phyloP scores from a whole-genome alignment of 139 green algal genomes.

The Ulvella scutata region DNA sequence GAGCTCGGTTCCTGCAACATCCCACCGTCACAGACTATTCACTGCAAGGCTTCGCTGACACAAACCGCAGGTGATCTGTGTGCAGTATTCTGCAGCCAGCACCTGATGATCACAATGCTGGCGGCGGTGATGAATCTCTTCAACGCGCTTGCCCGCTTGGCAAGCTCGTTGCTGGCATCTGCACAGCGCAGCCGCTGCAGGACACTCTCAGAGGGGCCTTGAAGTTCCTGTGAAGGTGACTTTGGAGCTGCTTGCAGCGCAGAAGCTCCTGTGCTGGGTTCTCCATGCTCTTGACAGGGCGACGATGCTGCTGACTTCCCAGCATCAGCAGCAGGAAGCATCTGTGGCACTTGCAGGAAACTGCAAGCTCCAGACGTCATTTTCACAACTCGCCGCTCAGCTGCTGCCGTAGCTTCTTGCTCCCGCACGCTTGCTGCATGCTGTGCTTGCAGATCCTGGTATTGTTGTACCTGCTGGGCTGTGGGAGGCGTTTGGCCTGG shows the following conservation, averaged over 20 bases:
- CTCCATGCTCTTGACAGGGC: neutral
- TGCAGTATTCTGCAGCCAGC: neutral
- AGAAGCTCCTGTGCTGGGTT: neutral
- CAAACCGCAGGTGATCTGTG: neutral
- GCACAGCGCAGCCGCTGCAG: neutral
- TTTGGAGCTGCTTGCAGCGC: neutral
- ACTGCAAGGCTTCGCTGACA: neutral
- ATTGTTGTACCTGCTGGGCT: neutral
- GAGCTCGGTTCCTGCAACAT: neutral
- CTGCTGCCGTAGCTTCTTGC: neutral
- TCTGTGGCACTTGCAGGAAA: neutral
- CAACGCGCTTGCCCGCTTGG: neutral
- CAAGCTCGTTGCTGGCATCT: neutral
- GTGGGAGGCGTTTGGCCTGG: neutral
- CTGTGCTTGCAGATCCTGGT: neutral
- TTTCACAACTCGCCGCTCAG: too few relatives aligned
- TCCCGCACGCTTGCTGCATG: neutral
- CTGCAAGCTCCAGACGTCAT: too few relatives aligned
- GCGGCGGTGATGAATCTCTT: neutral
- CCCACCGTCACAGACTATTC: neutral
- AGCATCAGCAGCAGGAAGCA: neutral
- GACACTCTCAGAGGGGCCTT: neutral
- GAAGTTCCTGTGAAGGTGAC: neutral
- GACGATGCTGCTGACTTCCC: neutral
- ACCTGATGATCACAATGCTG: neutral